A percentile compares a stretch with the other conserved stretches of the same genome.
phyloP scores from a whole-genome alignment of 2,329 filamentous ascomycete species.

The Talaromyces sp. region DNA sequence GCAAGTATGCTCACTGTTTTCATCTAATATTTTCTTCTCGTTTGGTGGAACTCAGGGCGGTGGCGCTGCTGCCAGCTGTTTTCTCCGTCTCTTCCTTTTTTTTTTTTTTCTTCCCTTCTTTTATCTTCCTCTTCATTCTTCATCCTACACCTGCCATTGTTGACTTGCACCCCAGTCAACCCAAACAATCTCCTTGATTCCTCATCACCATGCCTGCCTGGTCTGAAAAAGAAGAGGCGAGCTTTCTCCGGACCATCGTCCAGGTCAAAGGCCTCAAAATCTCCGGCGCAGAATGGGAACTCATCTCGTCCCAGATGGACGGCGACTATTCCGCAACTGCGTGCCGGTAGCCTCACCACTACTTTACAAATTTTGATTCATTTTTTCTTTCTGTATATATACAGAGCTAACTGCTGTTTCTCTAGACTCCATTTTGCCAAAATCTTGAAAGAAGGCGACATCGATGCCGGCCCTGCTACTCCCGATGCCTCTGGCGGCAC shows the following conservation, averaged over 20 bases:
- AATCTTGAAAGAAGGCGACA: background rate
- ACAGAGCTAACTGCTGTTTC: background rate
- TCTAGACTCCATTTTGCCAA: background rate
- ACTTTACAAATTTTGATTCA: too few relatives aligned
- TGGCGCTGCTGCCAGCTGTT: background rate
- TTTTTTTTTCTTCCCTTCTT: too few relatives aligned
- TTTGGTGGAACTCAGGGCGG: too few relatives aligned
- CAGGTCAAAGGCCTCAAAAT: background rate
- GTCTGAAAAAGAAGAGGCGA: background rate
- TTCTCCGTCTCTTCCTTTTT: background rate
- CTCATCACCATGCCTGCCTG: background rate
- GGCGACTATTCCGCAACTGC: background rate
- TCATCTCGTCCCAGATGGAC: background rate
- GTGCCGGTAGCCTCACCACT: background rate
- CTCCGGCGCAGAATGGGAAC: background rate
- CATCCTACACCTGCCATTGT: background rate
- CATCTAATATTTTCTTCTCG: background rate
- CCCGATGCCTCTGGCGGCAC: background rate
- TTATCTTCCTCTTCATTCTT: background rate
- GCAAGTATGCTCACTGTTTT: constrained; percentile 1
- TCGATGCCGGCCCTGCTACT: background rate
- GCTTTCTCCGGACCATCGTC: background rate
- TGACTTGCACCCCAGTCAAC: background rate
- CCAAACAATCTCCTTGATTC: too few relatives aligned
- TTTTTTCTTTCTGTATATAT: background rate